Conservation (phyloP, 306 rosid genomes). For the Crataegus laevigata region DNA sequence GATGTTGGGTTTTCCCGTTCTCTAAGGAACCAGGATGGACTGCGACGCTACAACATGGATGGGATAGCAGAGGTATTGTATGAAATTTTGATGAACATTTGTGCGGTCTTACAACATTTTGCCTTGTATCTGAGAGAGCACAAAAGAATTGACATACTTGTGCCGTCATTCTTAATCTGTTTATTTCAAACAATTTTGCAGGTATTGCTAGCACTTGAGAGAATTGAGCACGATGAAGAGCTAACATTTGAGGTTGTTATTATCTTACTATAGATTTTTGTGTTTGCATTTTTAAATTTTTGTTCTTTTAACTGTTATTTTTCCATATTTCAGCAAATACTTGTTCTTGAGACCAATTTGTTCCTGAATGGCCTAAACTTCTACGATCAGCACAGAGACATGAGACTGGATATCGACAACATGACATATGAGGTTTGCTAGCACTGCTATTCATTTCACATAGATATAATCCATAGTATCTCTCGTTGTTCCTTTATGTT, state of each 20-base stretch:
- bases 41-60: conserved; percentile 65
- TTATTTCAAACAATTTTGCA: conserved; percentile 20
- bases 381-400: conserved; percentile 89
- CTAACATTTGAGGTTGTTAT: conserved; percentile 77
- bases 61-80: conserved; percentile 80
- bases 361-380: conserved; percentile 68
- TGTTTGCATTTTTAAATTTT: not conserved
- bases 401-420: conserved; percentile 96
- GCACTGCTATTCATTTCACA: not conserved
- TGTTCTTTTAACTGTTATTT: conserved; percentile 9
- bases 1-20: conserved; percentile 56
- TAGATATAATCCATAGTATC: not conserved
- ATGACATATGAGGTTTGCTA: conserved; percentile 94
- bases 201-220: conserved; percentile 87
- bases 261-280: not conserved
- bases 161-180: not conserved
- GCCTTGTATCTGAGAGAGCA: not conserved
- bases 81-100: not conserved
- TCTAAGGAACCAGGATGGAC: conserved; percentile 44
- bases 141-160: not conserved
- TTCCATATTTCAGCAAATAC: conserved; percentile 65
- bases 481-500: not conserved
- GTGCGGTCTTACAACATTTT: not conserved
- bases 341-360: conserved; percentile 72
- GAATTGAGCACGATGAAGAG: conserved; percentile 93